phyloP scores from a whole-genome alignment of 2,329 filamentous ascomycete genomes.

The Colletotrichum sp. region DNA sequence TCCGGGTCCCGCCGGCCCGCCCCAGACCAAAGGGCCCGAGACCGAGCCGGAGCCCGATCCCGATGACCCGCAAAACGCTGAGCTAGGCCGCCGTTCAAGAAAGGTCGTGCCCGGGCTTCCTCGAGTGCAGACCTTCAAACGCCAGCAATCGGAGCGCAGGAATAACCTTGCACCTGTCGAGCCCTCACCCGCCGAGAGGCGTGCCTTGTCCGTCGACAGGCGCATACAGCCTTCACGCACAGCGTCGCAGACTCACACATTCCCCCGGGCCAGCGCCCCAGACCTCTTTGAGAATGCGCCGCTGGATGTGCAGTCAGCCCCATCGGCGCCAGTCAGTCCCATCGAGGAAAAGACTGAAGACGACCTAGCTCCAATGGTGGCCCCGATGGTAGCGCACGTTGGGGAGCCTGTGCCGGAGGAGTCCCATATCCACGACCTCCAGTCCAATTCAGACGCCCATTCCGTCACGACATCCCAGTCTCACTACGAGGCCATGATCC shows the following conservation, averaged over 20 bases:
- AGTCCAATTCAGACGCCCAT: constrained; percentile 44
- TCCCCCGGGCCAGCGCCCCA: constrained; percentile 55
- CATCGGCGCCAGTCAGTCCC: constrained; percentile 34
- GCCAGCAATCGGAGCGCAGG: constrained; percentile 81
- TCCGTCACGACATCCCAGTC: constrained; percentile 51
- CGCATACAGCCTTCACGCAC: constrained; percentile 41
- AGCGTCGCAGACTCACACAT: constrained; percentile 35
- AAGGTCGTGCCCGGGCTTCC: constrained; percentile 81
- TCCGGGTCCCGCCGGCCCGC: constrained; percentile 6
- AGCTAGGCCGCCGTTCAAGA: constrained; percentile 49
- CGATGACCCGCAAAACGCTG: constrained; percentile 34
- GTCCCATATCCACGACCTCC: constrained; percentile 29
- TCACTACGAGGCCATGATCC: constrained; percentile 68
- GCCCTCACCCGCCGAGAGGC: constrained; percentile 68
- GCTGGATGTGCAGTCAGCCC: constrained; percentile 26
- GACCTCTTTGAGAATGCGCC: constrained; percentile 41
- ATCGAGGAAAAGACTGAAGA: constrained; percentile 36
- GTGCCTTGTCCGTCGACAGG: constrained; percentile 72
- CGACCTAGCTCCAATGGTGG: constrained; percentile 5
- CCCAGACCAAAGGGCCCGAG: constrained; percentile 10
- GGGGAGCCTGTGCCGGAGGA: background rate
- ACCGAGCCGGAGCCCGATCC: constrained; percentile 21
- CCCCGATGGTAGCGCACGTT: constrained; percentile 19
- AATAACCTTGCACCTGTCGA: constrained; percentile 73
- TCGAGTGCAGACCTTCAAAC: constrained; percentile 77